Base-by-base conservation (phyloP, 805 yeast species). In the Lipomyces spencermartinsiae region DNA sequence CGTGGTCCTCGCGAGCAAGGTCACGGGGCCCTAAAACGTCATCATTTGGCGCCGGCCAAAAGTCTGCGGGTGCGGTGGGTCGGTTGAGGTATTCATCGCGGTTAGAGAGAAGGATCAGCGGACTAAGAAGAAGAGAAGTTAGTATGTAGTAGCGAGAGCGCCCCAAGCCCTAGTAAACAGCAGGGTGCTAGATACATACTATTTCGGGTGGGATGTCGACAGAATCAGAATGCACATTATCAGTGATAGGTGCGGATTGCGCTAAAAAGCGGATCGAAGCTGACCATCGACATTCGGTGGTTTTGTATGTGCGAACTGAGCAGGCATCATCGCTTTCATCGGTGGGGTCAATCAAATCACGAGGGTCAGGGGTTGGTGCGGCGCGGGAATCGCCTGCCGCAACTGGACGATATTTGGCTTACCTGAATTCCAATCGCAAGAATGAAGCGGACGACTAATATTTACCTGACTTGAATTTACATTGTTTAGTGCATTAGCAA, bases 31-130 rank as follows among this genome's bases (percentile, higher is more conserved):
- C 66, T 35, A 71, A 34, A 8, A 71, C 60, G 37, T 69, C 64
- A 25, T n/a, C 29, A 29, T 67, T 39, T 3, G 72, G 68, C 29
- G 34, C 39, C 2, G 66, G 66, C 82, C 83, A 79, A 69, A 81
- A 71, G 62, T 76, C 74, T 51, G 94, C 89, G n/a, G 77, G 75
- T 63, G 84, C 83, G 0, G 98, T 94, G 1, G 89, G 87, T 61
- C 99, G 80, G 57, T 82, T 84, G 75, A 90, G 87, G 74, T 80
- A 91, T 77, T 95, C 99, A 76, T 95, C 99, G 58, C 99, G 78
- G 76, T 94, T 94, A 2, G 97, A 91, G 2, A 92, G 79, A 4
- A 92, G 76, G 1, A 94, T 84, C 53, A 94, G 81, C 0, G 96
- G 91, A 73, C 81, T 79, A 65, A 1, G 25, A 35, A 61, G 54